phyloP scores from a whole-genome alignment of 2,329 filamentous ascomycete genomes.

The Fusarium cicatricum region DNA sequence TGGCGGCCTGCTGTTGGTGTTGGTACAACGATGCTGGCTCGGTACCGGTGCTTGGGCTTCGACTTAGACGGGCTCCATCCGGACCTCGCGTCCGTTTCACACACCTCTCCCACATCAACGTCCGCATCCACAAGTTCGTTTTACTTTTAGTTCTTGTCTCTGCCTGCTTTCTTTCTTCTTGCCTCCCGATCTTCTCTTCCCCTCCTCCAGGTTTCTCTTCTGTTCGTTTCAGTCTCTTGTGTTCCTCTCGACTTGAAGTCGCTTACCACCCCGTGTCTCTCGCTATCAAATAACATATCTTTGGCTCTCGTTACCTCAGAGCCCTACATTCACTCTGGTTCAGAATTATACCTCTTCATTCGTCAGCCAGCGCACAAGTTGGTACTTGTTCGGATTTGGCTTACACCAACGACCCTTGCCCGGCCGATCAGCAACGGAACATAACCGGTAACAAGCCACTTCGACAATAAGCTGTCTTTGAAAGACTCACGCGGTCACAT shows the following conservation, averaged over 20 bases:
- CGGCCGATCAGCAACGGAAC: constrained; percentile 1
- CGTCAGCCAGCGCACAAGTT: constrained; percentile 16
- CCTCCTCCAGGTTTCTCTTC: constrained; percentile 28
- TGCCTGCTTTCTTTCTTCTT: constrained; percentile 19
- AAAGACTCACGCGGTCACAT: neutral
- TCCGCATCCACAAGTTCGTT: constrained; percentile 37
- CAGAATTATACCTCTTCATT: constrained; percentile 25
- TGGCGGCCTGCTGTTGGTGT: constrained; percentile 15
- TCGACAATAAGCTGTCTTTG: constrained; percentile 5
- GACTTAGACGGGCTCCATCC: constrained; percentile 15
- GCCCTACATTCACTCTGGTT: constrained; percentile 34
- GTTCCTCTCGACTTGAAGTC: constrained; percentile 18
- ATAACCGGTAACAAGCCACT: constrained; percentile 1
- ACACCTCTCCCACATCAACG: constrained; percentile 18
- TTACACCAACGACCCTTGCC: constrained; percentile 16
- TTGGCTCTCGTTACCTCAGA: constrained; percentile 8
- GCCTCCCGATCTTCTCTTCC: constrained; percentile 15
- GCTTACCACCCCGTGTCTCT: constrained; percentile 23
- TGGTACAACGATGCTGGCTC: constrained; percentile 10
- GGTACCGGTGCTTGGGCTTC: constrained; percentile 17
- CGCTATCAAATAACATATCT: constrained; percentile 16
- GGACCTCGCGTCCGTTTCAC: constrained; percentile 6
- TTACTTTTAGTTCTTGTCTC: constrained; percentile 35
- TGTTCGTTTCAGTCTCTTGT: constrained; percentile 22
- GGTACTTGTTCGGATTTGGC: constrained; percentile 3